A percentile compares a stretch with the other conserved stretches of the same genome.
phyloP scores from a whole-genome alignment of 192 early-diverging fungal species.

The Kappamyces sp. region DNA sequence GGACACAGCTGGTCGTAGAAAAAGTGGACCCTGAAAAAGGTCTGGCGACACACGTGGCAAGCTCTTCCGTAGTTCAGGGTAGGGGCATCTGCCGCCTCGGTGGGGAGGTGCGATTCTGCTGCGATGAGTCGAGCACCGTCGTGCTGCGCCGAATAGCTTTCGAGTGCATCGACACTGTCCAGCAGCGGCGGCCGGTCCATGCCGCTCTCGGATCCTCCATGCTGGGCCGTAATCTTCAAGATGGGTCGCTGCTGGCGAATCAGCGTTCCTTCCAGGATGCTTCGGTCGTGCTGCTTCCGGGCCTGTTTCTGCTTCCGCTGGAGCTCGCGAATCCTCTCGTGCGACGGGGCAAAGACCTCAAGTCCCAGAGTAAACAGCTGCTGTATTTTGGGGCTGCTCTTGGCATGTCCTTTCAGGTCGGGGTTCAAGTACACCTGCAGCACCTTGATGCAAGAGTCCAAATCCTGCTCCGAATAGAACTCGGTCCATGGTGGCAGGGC shows the following conservation, averaged over 20 bases:
- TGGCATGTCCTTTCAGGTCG: slow-evolving; percentile 32
- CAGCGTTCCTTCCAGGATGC: slow-evolving; percentile 23
- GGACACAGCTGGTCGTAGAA: slow-evolving; percentile 55
- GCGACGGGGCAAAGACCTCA: slow-evolving; percentile 20
- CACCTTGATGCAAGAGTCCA: slow-evolving; percentile 28
- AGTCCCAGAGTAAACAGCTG: slow-evolving; percentile 23
- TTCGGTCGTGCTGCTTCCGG: slow-evolving; percentile 26
- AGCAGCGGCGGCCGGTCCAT: neutral
- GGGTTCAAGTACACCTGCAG: slow-evolving; percentile 33
- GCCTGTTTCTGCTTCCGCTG: slow-evolving; percentile 17
- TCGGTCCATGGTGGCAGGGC: slow-evolving; percentile 25
- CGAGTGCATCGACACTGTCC: slow-evolving; percentile 2
- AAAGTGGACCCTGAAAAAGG: slow-evolving; percentile 37
- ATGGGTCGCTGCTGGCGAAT: neutral
- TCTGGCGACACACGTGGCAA: slow-evolving; percentile 43
- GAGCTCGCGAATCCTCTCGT: slow-evolving; percentile 25
- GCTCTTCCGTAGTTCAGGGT: slow-evolving; percentile 38
- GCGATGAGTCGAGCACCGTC: neutral
- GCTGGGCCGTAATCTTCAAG: neutral
- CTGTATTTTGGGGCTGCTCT: slow-evolving; percentile 13
- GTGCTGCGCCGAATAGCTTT: neutral
- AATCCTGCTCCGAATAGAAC: slow-evolving; percentile 26
- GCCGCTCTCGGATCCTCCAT: neutral
- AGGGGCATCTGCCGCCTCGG: slow-evolving; percentile 8
- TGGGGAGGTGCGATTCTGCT: neutral